Percentiles rank a stretch among this genome's conserved stretches.
phyloP scores from a whole-genome alignment of 768 basidiomycete species.

The Phylloporus sp. region DNA sequence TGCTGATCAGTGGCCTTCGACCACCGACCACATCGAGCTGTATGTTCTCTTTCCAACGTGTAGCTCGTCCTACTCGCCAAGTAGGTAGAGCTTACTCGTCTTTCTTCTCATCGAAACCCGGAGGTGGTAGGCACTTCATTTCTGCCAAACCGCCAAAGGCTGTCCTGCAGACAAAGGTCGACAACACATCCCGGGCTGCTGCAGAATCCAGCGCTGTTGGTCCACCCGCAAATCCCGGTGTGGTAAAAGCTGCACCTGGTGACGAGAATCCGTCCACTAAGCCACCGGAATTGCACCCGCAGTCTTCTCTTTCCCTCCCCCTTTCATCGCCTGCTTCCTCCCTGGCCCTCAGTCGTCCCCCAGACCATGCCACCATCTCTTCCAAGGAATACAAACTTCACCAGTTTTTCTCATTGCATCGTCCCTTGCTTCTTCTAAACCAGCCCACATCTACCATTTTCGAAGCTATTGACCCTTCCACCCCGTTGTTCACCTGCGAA shows the following conservation, averaged over 20 bases:
- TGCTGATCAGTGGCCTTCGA: constrained; percentile 3
- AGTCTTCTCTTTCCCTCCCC: constrained; percentile 11
- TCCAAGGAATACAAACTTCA: constrained; percentile 74
- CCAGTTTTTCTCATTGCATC: constrained; percentile 80
- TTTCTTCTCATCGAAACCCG: constrained; percentile 75
- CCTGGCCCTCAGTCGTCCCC: constrained; percentile 12
- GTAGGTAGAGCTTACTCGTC: constrained; percentile 67
- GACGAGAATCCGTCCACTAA: constrained; percentile 30
- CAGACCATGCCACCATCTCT: constrained; percentile 52
- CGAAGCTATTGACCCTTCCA: constrained; percentile 28
- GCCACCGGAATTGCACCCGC: constrained; percentile 20
- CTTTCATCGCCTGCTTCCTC: constrained; percentile 9
- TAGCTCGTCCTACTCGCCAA: constrained; percentile 45
- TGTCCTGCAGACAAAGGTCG: constrained; percentile 40
- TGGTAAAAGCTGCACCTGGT: constrained; percentile 13
- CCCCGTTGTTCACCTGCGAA: constrained; percentile 16
- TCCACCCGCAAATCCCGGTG: constrained; percentile 12
- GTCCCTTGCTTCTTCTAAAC: constrained; percentile 68
- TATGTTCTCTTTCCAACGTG: constrained; percentile 52
- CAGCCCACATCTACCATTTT: constrained; percentile 59
- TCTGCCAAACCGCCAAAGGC: constrained; percentile 62
- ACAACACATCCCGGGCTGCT: constrained; percentile 38
- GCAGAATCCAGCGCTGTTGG: constrained; percentile 20
- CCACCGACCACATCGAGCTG: constrained; percentile 1
- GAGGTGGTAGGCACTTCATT: constrained; percentile 71